A percentile compares a stretch with the other conserved stretches of the same genome.
phyloP scores from a whole-genome alignment of 2,329 filamentous ascomycete genomes.

The Neoarthrinium moseri region DNA sequence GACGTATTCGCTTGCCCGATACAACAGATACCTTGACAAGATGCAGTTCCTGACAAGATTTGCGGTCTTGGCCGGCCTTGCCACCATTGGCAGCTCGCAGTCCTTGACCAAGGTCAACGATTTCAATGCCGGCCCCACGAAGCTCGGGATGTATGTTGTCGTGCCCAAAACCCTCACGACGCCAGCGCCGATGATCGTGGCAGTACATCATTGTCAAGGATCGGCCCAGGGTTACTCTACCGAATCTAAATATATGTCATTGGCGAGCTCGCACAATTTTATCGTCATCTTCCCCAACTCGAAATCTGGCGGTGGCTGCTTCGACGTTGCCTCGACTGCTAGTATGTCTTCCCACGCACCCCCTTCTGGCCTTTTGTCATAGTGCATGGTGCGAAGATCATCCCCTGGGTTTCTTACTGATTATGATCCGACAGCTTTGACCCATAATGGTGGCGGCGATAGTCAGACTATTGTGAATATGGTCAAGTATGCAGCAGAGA shows the following conservation, averaged over 20 bases:
- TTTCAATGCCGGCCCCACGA: constrained; percentile 30
- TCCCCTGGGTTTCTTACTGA: background rate
- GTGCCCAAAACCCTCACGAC: constrained; percentile 29
- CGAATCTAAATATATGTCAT: constrained; percentile 48
- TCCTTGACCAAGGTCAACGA: constrained; percentile 26
- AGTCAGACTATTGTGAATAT: constrained; percentile 38
- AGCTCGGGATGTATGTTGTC: constrained; percentile 32
- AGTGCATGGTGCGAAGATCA: no score
- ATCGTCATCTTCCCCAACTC: constrained; percentile 50
- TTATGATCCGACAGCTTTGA: constrained; percentile 14
- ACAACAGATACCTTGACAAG: no score
- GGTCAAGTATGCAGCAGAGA: constrained; percentile 31
- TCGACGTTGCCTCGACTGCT: constrained; percentile 56
- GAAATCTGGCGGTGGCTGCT: constrained; percentile 45
- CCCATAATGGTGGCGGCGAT: constrained; percentile 34
- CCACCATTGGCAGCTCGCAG: constrained; percentile 24
- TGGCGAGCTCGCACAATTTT: constrained; percentile 55
- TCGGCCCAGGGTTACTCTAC: constrained; percentile 50
- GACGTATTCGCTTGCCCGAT: no score
- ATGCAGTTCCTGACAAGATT: constrained; percentile 12
- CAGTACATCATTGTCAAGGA: constrained; percentile 56
- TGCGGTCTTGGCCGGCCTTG: constrained; percentile 22
- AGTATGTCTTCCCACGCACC: constrained; percentile 17
- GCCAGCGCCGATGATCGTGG: constrained; percentile 46
- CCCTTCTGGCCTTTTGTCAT: no score